A percentile compares a stretch with the other conserved stretches of the same genome.
Evolutionary conservation across 495 filamentous ascomycete genomes (phyloP).

Genomic region (Diplogelasinospora grovesii): DNA sequence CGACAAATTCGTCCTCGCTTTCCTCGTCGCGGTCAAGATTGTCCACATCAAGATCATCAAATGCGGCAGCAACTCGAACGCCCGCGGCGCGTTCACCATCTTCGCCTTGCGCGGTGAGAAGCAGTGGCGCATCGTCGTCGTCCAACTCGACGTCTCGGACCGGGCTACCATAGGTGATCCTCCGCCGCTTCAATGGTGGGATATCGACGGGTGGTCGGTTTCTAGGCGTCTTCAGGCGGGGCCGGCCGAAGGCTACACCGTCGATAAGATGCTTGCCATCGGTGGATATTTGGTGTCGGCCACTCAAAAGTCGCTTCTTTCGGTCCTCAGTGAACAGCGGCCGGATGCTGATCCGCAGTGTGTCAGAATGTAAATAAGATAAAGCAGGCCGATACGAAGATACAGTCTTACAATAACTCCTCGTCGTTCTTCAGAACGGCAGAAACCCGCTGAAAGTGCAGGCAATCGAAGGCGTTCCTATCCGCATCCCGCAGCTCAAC

Average conservation of each 20-base stretch:
- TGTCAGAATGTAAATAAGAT: neutral
- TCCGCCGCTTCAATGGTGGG: slow-evolving; percentile 66
- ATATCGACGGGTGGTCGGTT: slow-evolving; percentile 65
- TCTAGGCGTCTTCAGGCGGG: slow-evolving; percentile 50
- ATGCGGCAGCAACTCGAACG: slow-evolving; percentile 10
- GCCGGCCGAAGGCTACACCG: slow-evolving; percentile 80
- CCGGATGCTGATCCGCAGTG: slow-evolving; percentile 47
- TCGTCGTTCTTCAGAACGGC: slow-evolving; percentile 75
- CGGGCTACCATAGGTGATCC: slow-evolving; percentile 40
- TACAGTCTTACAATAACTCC: slow-evolving; percentile 62
- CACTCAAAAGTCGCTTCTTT: slow-evolving; percentile 64
- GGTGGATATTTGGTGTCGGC: slow-evolving; percentile 73
- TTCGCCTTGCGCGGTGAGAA: slow-evolving; percentile 33
- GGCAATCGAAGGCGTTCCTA: slow-evolving; percentile 69
- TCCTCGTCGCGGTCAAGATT: slow-evolving; percentile 15
- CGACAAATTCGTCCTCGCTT: slow-evolving; percentile 16
- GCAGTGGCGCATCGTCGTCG: slow-evolving; percentile 22
- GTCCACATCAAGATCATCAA: slow-evolving; percentile 13
- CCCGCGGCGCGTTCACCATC: slow-evolving; percentile 10
- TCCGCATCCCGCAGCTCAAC: slow-evolving; percentile 59
- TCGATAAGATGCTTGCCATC: slow-evolving; percentile 83
- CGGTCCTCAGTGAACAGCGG: slow-evolving; percentile 71
- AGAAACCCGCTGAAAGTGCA: slow-evolving; percentile 75
- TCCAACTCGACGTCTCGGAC: slow-evolving; percentile 15
- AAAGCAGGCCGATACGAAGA: neutral